Evolutionary conservation across 106 monocot genomes (phyloP).

Genomic region (Cymbidium sinense): DNA sequence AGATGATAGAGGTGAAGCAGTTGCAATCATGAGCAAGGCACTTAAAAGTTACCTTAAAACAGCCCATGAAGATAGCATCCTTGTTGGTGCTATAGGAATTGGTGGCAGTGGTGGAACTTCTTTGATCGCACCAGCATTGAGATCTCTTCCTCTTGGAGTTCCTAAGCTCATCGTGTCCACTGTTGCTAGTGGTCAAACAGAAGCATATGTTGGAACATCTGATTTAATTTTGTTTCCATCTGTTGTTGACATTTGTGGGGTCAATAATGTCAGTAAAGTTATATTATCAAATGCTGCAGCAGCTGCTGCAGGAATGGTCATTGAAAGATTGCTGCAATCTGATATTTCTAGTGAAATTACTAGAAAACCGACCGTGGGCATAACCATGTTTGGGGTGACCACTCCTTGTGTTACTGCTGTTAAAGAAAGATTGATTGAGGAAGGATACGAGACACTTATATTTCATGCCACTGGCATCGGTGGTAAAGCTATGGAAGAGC

Average conservation of each 20-base stretch:
- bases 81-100: conserved; percentile 64
- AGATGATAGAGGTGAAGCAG: conserved; percentile 71
- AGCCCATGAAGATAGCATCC: conserved; percentile 30
- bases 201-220: conserved; percentile 71
- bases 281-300: conserved; percentile 73
- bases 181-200: conserved; percentile 84
- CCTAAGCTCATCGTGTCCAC: conserved; percentile 93
- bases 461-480: conserved; percentile 96
- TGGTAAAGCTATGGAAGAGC: conserved; percentile 95
- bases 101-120: conserved; percentile 92
- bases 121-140: conserved; percentile 68
- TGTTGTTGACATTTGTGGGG: conserved; percentile 76
- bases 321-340: conserved; percentile 29
- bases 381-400: conserved; percentile 98
- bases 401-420: conserved; percentile 72
- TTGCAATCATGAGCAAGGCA: conserved; percentile 54
- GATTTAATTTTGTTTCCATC: conserved; percentile 78
- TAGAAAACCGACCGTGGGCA: conserved; percentile 58
- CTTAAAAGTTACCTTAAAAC: conserved; percentile 47
- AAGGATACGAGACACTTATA: conserved; percentile 82
- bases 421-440: conserved; percentile 42
- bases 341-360: conserved; percentile 18
- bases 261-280: conserved; percentile 68
- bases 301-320: conserved; percentile 75
- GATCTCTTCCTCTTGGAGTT: conserved; percentile 72